Percentiles rank a stretch among this genome's conserved stretches.
Conservation (phyloP, 164 flowering plant species). For the Vitis labrusca region DNA sequence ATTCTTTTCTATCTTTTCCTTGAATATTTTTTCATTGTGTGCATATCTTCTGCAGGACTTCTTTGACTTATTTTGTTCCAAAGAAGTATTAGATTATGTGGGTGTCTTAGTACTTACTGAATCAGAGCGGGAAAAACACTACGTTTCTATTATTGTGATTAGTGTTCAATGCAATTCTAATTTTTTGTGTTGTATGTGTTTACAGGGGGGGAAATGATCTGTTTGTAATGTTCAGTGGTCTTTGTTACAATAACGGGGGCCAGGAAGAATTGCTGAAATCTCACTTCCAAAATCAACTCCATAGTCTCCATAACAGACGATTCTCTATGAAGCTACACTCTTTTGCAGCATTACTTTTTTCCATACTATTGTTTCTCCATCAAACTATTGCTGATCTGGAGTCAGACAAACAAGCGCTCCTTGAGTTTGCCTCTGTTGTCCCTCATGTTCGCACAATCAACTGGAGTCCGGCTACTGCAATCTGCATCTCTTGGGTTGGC, state of each 20-base stretch:
- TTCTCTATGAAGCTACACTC: constrained; percentile 20
- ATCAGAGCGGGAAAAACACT: too few species aligned
- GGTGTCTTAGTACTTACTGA: too few species aligned
- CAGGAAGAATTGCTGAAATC: constrained; percentile 9
- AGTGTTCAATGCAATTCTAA: too few species aligned
- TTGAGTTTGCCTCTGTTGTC: constrained; percentile 33
- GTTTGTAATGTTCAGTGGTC: constrained; percentile 2
- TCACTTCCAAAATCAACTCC: not conserved
- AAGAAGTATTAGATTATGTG: too few species aligned
- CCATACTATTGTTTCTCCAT: constrained; percentile 17
- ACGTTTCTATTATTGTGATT: too few species aligned
- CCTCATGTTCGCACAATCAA: constrained; percentile 40
- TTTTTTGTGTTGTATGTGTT: too few species aligned
- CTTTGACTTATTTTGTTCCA: too few species aligned
- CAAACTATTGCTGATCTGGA: constrained; percentile 25
- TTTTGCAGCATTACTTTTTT: constrained; percentile 13
- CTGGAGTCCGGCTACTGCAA: constrained; percentile 28
- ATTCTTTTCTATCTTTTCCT: too few species aligned
- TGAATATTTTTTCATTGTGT: too few species aligned
- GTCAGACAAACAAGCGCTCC: constrained; percentile 46
- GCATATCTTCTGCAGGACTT: too few species aligned
- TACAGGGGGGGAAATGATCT: not conserved
- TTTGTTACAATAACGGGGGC: constrained; percentile 13
- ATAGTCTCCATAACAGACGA: not conserved
- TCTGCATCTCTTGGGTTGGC: constrained; percentile 46